Evolutionary conservation across 139 green algal genomes (phyloP).

Genomic region (Volvox reticuliferus): DNA sequence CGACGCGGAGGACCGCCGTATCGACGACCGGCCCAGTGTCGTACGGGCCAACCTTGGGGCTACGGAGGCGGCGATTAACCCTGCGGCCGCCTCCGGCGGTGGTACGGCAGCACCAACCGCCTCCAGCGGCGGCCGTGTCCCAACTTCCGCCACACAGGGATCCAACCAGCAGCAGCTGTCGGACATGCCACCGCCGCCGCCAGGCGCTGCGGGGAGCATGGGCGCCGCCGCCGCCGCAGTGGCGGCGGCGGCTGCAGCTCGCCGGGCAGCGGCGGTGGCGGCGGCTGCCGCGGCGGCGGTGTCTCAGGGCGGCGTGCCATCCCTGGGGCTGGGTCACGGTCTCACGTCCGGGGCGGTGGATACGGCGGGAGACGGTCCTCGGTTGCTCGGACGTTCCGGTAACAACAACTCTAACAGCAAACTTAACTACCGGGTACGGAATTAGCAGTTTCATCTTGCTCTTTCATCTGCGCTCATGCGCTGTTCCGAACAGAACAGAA

Average conservation of each 20-base stretch:
- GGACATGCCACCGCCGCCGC: not conserved
- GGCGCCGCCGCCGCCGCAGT: not conserved
- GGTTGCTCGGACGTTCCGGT: too few relatives aligned
- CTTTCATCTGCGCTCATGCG: too few relatives aligned
- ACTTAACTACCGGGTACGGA: too few relatives aligned
- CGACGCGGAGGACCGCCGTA: slow-evolving; percentile 9
- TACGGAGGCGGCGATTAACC: not conserved
- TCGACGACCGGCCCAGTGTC: slow-evolving; percentile 41
- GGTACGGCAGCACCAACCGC: not conserved
- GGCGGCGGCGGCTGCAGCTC: not conserved
- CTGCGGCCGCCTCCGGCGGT: too few relatives aligned
- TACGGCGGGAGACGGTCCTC: too few relatives aligned
- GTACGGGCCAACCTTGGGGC: slow-evolving; percentile 11
- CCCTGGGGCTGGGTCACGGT: too few relatives aligned
- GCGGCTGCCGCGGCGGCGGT: not conserved
- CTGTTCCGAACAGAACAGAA: too few relatives aligned
- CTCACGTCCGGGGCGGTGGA: too few relatives aligned
- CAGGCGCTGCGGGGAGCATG: not conserved
- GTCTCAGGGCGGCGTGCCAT: too few relatives aligned
- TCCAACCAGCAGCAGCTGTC: not conserved
- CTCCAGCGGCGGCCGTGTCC: not conserved
- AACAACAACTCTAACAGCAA: too few relatives aligned
- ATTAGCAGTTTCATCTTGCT: too few relatives aligned
- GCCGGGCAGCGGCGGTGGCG: not conserved
- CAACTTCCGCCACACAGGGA: not conserved